Evolutionary conservation across 306 rosid genomes (phyloP).

Genomic region (Acacia melanoxylon): DNA sequence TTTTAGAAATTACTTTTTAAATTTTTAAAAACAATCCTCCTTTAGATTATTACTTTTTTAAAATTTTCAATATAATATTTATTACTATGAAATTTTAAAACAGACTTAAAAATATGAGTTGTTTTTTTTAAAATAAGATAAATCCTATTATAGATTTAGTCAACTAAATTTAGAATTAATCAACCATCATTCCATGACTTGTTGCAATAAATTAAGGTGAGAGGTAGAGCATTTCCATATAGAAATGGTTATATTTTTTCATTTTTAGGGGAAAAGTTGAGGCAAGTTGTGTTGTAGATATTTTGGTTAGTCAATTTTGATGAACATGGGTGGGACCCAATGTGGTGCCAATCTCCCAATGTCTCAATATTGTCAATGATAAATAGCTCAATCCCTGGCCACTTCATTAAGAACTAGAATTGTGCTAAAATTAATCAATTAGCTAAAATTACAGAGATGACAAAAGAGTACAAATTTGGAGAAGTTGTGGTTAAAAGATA

Average conservation of each 20-base stretch:
- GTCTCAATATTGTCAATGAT: neutral
- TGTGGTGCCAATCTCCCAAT: neutral
- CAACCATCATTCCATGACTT: neutral
- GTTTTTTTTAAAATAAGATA: neutral
- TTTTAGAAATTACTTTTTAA: neutral
- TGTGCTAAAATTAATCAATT: neutral
- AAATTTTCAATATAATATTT: neutral
- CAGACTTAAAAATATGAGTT: neutral
- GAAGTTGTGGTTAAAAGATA: neutral
- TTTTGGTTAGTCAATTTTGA: conserved; percentile 11
- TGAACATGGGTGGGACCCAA: conserved; percentile 10
- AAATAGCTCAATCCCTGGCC: neutral
- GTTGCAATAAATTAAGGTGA: neutral
- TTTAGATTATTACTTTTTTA: no score
- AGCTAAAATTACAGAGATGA: neutral
- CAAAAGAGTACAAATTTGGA: neutral
- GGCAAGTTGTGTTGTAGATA: neutral
- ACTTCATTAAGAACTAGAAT: neutral
- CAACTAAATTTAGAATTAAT: neutral
- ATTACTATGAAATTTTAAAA: neutral
- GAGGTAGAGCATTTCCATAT: neutral
- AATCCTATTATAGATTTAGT: neutral
- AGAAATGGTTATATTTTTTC: neutral
- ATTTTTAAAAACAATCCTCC: neutral
- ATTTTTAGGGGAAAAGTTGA: neutral